Evolutionary conservation across 768 basidiomycete species (phyloP).

Genomic region (Mycena albidolilacea): DNA sequence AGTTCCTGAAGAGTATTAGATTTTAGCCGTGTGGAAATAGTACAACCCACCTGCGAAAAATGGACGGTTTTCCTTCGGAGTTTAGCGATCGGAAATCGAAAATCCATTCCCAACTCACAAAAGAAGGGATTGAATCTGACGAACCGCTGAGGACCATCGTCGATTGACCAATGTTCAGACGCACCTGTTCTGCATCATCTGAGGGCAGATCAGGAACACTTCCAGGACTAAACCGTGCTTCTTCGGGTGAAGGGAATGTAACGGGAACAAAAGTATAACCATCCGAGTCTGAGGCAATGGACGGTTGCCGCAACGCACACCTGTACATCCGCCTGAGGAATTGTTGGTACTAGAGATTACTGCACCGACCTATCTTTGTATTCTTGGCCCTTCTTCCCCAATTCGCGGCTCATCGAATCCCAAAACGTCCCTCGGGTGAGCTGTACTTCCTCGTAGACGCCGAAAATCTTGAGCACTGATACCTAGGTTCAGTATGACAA

Average conservation of each 20-base stretch:
- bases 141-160: constrained; percentile 38
- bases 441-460: constrained; percentile 20
- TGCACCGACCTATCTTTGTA: constrained; percentile 23
- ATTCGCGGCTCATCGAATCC: constrained; percentile 29
- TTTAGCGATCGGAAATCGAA: constrained; percentile 5
- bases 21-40: background rate
- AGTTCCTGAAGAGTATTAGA: constrained; percentile 14
- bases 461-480: constrained; percentile 31
- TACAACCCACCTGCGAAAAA: constrained; percentile 32
- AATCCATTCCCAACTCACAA: constrained; percentile 49
- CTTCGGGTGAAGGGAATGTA: constrained; percentile 8
- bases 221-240: constrained; percentile 1
- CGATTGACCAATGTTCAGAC: constrained; percentile 50
- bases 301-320: constrained; percentile 18
- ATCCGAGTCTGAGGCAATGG: background rate
- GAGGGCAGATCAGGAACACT: constrained; percentile 28
- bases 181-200: constrained; percentile 36
- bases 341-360: background rate
- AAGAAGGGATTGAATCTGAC: constrained; percentile 50
- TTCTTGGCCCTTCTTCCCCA: constrained; percentile 25
- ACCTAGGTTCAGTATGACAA: background rate
- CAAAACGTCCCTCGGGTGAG: constrained; percentile 29
- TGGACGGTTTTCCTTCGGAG: constrained; percentile 34
- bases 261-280: constrained; percentile 11
- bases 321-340: background rate